These are phyloP conservation scores for Phytophthora lateralis DNA, from an alignment of 352 stramenopile species.

Conservation along the genomic window DNA sequence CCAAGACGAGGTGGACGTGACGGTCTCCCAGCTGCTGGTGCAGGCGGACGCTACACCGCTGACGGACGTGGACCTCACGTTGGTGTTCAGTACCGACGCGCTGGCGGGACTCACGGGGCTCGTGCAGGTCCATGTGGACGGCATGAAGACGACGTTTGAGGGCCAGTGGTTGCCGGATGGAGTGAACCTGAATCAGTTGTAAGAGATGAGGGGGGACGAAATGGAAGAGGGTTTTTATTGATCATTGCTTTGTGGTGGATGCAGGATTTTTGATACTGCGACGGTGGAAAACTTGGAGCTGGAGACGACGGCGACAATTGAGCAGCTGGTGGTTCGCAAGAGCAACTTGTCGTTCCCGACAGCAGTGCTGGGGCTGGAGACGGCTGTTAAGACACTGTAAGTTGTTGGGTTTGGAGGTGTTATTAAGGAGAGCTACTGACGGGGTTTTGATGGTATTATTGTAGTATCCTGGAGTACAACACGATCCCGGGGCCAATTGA, in stretches of 20 bases:
- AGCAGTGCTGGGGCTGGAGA: slow-evolving; percentile 41
- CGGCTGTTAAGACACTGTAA: slow-evolving; percentile 37
- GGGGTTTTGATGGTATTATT: slow-evolving; percentile 1
- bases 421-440: slow-evolving; percentile 4
- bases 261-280: slow-evolving; percentile 51
- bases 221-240: background rate
- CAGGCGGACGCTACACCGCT: slow-evolving; percentile 20
- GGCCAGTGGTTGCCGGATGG: slow-evolving; percentile 41
- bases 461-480: slow-evolving; percentile 47
- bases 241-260: background rate
- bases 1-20: slow-evolving; percentile 19
- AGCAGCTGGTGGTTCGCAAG: slow-evolving; percentile 47
- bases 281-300: slow-evolving; percentile 47
- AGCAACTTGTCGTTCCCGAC: slow-evolving; percentile 56
- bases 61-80: slow-evolving; percentile 20
- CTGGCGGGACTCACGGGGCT: slow-evolving; percentile 36
- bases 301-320: slow-evolving; percentile 34
- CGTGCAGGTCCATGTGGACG: slow-evolving; percentile 38
- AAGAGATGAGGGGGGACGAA: slow-evolving; percentile 5
- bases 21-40: slow-evolving; percentile 25
- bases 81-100: slow-evolving; percentile 24
- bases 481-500: slow-evolving; percentile 41
- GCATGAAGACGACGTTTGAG: slow-evolving; percentile 50
- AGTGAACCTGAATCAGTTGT: slow-evolving; percentile 45
- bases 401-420: slow-evolving; percentile 6